phyloP scores from a whole-genome alignment of 2,329 filamentous ascomycete genomes.

The Fusarium annulatum region DNA sequence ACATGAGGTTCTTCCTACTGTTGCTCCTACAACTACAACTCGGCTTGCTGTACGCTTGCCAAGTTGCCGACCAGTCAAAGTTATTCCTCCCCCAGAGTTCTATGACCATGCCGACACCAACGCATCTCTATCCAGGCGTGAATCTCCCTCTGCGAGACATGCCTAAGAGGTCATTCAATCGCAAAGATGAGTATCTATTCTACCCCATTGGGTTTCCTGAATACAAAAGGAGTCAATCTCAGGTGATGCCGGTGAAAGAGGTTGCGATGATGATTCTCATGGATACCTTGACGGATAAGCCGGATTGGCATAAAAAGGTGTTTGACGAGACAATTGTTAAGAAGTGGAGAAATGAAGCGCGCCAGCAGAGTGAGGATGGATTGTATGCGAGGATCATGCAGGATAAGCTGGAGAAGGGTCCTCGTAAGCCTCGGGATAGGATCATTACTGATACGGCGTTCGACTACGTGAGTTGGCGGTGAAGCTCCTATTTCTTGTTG shows the following conservation, averaged over 20 bases:
- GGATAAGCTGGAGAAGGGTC: background rate
- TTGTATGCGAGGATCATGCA: background rate
- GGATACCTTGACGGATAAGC: slow-evolving; percentile 41
- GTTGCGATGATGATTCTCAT: slow-evolving; percentile 42
- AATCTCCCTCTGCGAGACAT: background rate
- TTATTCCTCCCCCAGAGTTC: background rate
- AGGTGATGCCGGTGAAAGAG: slow-evolving; percentile 15
- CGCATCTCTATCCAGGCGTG: background rate
- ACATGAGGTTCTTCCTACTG: background rate
- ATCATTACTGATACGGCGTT: background rate
- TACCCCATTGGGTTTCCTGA: background rate
- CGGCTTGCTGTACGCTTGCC: background rate
- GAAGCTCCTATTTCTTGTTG: rapidly evolving
- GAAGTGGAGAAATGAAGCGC: background rate
- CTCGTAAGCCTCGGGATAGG: background rate
- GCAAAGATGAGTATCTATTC: background rate
- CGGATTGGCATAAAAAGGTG: slow-evolving; percentile 39
- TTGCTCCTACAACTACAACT: background rate
- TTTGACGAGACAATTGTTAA: slow-evolving; percentile 13
- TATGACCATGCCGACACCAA: background rate
- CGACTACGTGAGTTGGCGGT: background rate
- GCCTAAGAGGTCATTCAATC: background rate
- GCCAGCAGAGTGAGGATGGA: background rate
- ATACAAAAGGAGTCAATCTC: rapidly evolving
- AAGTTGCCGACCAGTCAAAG: background rate